Evolutionary conservation across 2,329 filamentous ascomycete species (phyloP), one percentile per base, ranked within the genome.

Genomic region (Colletotrichum cereale): DNA sequence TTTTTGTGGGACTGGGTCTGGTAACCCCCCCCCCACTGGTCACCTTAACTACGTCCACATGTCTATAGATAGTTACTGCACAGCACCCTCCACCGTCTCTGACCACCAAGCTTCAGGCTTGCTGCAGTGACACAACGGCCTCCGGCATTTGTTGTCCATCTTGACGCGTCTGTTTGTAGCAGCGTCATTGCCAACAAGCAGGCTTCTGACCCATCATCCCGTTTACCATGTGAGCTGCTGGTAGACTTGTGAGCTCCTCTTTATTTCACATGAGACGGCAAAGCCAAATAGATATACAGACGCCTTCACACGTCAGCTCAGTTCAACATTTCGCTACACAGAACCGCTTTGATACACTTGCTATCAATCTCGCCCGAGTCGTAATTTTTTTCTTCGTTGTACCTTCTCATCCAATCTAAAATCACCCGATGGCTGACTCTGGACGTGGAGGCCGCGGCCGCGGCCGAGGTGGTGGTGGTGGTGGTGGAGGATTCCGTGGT

Each of bases 401-500:
- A 34, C 38, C 47, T 53, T 14, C 12, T 31, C 10, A 31, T 14
- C 48, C 14, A 21, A 40, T 36, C 24, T 11, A 18, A 36, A 53
- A 11, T 16, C 12, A 42, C 26, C 16, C n/a, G 2, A 72, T 73
- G 72, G 66, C 61, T 16, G 70, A 73, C 42, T 62, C 44, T 60
- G 63, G 56, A 57, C 47, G 61, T 48, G 69, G 66, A 21, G 61
- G 66, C 12, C 65, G 47, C n/a, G 65, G 36, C 26, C 67, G 74
- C 42, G 75, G 75, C 42, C 72, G 75, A 29, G 74, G 76, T 14
- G 73, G 72, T 11, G 72, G 71, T n/a, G 67, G 57, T 14, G 56
- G 58, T 29, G 56, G 71, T 5, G 64, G 64, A 40, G 65, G 66
- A 31, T 58, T 62, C 4, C 66, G 66, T 8, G 29, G 65, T 34